A percentile compares a stretch with the other conserved stretches of the same genome.
Conservation (phyloP, 208 protist species). For the Leishmania amazonensis region DNA sequence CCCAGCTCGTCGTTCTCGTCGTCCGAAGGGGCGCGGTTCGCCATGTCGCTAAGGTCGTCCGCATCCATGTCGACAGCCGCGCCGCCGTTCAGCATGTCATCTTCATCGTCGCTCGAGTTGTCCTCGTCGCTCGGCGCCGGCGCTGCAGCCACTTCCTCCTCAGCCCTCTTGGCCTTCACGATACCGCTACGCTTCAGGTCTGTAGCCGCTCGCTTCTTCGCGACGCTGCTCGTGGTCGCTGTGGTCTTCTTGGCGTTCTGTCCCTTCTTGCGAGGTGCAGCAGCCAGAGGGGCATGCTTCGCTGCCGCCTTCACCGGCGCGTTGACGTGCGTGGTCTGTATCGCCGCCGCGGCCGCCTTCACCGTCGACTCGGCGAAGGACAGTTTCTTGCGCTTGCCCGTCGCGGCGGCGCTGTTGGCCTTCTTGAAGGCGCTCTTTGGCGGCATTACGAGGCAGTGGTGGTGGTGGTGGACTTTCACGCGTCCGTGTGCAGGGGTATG, state of each 20-base stretch:
- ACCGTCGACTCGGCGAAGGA: constrained; percentile 27
- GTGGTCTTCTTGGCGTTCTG: neutral
- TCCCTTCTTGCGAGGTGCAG: constrained; percentile 6
- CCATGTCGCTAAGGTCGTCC: constrained; percentile 38
- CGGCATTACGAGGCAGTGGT: constrained; percentile 14
- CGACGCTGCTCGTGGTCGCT: neutral
- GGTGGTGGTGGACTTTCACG: neutral
- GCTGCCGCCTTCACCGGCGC: constrained; percentile 3
- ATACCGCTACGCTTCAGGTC: constrained; percentile 44
- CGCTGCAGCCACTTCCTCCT: constrained; percentile 3
- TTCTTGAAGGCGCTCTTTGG: constrained; percentile 28
- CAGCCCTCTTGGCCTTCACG: constrained; percentile 36
- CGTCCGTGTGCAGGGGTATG: neutral
- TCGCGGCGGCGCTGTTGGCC: constrained; percentile 1
- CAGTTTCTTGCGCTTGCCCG: constrained; percentile 34
- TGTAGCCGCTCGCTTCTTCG: constrained; percentile 5
- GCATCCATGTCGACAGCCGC: constrained; percentile 19
- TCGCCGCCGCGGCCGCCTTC: constrained; percentile 21
- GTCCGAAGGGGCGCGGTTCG: constrained; percentile 25
- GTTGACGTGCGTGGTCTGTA: constrained; percentile 31
- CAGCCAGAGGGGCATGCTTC: neutral
- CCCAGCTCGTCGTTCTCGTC: constrained; percentile 25
- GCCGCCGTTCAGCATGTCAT: constrained; percentile 32
- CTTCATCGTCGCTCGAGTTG: constrained; percentile 25
- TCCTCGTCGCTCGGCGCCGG: constrained; percentile 16